Conservation (phyloP, 225 moss, liverwort and hornwort genomes). For the Sphagnum contortum region DNA sequence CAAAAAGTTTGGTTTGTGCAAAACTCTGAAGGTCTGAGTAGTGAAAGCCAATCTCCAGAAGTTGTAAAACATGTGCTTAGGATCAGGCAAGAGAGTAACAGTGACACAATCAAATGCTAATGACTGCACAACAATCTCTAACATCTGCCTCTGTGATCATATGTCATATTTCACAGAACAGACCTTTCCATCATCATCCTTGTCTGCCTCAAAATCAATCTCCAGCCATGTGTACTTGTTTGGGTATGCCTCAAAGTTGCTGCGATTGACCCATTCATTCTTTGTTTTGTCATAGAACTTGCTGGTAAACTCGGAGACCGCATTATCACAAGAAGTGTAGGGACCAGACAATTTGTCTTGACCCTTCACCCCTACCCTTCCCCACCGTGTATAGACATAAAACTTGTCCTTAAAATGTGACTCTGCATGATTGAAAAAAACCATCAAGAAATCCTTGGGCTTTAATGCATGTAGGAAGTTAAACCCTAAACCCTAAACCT, state of each 20-base stretch:
- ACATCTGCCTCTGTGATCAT: too few species aligned
- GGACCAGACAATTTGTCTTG: slow-evolving; percentile 45
- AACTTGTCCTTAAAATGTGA: slow-evolving; percentile 40
- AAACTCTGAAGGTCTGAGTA: too few species aligned
- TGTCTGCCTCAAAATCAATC: slow-evolving; percentile 73
- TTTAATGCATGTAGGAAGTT: too few species aligned
- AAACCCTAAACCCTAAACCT: too few species aligned
- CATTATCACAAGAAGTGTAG: slow-evolving; percentile 1
- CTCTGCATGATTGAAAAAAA: slow-evolving; percentile 26
- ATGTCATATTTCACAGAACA: too few species aligned
- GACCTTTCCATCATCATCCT: slow-evolving; percentile 15
- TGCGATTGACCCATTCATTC: slow-evolving; percentile 47
- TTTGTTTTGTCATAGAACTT: slow-evolving; percentile 59
- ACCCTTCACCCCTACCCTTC: slow-evolving; percentile 85
- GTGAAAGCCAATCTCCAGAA: too few species aligned
- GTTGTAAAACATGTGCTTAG: too few species aligned
- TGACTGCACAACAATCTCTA: too few species aligned
- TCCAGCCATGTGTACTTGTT: slow-evolving; percentile 95
- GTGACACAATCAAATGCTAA: too few species aligned
- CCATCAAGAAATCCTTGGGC: neutral
- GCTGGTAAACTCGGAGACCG: slow-evolving; percentile 15
- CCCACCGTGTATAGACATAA: slow-evolving; percentile 66
- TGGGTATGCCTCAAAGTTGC: slow-evolving; percentile 37
- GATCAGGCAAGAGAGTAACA: too few species aligned
- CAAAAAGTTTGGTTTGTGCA: too few species aligned